phyloP scores from a whole-genome alignment of 2,329 filamentous ascomycete genomes.

The Epichloe amarillans region DNA sequence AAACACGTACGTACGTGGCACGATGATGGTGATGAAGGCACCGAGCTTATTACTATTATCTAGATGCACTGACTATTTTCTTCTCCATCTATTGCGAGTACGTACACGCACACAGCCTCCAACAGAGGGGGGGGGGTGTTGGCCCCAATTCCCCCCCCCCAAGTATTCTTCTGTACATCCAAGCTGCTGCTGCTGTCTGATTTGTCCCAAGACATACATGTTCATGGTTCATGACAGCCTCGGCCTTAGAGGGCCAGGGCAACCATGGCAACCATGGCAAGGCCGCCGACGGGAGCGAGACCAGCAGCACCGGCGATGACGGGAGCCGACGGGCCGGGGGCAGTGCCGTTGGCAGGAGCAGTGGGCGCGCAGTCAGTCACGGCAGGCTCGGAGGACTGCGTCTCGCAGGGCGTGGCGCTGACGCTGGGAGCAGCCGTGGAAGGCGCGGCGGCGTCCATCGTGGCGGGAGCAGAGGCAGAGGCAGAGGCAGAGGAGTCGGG shows the following conservation, averaged over 20 bases:
- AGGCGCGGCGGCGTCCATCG: constrained; percentile 4
- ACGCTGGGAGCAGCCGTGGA: not conserved
- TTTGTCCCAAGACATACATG: too few species aligned
- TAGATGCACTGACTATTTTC: constrained; percentile 12
- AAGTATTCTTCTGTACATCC: not conserved
- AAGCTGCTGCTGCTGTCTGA: too few species aligned
- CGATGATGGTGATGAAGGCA: not conserved
- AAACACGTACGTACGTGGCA: too few species aligned
- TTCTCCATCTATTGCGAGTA: not conserved
- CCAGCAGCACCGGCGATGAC: constrained; percentile 18
- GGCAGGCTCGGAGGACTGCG: constrained; percentile 5
- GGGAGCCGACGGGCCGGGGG: constrained; percentile 3
- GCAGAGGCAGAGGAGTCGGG: constrained; percentile 1
- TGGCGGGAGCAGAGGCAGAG: not conserved
- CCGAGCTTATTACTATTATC: constrained; percentile 10
- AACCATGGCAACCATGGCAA: constrained; percentile 20
- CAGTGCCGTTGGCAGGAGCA: constrained; percentile 8
- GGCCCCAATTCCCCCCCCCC: constrained; percentile 7
- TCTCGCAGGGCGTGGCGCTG: not conserved
- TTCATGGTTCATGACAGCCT: not conserved
- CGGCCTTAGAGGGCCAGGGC: constrained; percentile 23
- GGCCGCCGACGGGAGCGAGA: constrained; percentile 17
- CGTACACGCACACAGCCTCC: constrained; percentile 6
- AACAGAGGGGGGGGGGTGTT: not conserved
- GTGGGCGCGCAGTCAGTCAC: constrained; percentile 4